These are phyloP conservation scores for Aspergillus tanneri DNA, from an alignment of 2,329 filamentous ascomycete species.

Conservation along the genomic window DNA sequence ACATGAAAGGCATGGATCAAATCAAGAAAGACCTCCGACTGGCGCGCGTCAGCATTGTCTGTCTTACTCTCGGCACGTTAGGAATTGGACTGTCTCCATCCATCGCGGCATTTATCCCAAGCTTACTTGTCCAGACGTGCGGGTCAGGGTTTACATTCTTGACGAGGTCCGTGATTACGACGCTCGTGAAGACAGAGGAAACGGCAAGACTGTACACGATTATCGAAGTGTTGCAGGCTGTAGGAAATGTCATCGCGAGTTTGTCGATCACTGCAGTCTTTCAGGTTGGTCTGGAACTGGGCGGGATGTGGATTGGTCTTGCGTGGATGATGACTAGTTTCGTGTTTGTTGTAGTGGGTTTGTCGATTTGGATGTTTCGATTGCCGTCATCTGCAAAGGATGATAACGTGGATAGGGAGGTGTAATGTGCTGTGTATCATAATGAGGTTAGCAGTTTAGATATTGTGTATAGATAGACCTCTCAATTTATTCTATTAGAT, in stretches of 20 bases:
- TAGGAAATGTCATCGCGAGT: constrained; percentile 50
- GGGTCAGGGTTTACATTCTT: constrained; percentile 51
- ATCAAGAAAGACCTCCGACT: constrained; percentile 49
- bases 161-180: constrained; percentile 49
- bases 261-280: constrained; percentile 49
- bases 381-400: constrained; percentile 17
- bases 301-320: constrained; percentile 49
- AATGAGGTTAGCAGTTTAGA: not conserved
- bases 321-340: constrained; percentile 46
- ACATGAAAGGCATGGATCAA: constrained; percentile 38
- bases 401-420: not conserved
- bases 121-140: constrained; percentile 49
- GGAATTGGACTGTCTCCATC: constrained; percentile 48
- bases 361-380: constrained; percentile 30
- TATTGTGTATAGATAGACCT: not conserved
- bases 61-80: constrained; percentile 47
- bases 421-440: not conserved
- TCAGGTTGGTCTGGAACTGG: constrained; percentile 47
- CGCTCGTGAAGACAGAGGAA: constrained; percentile 49
- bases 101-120: constrained; percentile 44
- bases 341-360: constrained; percentile 33
- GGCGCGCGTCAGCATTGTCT: constrained; percentile 46
- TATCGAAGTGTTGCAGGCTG: constrained; percentile 49
- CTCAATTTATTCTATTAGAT: not conserved
- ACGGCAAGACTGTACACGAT: constrained; percentile 52